Conservation (phyloP, 768 basidiomycete species). For the Trametes villosa region DNA sequence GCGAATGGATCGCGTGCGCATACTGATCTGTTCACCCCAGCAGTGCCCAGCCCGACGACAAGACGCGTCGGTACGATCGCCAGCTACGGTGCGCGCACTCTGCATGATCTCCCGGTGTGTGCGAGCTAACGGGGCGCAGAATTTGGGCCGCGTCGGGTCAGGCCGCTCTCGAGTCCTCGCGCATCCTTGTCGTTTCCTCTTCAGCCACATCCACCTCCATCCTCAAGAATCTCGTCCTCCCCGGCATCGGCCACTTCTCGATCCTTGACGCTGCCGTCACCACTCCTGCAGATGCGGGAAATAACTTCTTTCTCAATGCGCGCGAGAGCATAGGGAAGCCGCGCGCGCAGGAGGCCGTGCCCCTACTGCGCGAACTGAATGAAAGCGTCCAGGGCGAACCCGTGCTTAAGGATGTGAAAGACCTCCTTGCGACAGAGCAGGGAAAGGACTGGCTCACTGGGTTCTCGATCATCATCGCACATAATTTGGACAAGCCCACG, state of each 20-base stretch:
- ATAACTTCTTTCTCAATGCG: constrained; percentile 94
- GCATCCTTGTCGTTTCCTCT: constrained; percentile 79
- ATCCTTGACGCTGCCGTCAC: constrained; percentile 73
- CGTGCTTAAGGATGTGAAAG: constrained; percentile 51
- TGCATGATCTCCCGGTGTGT: background rate
- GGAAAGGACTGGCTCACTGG: constrained; percentile 25
- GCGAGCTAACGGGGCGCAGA: constrained; percentile 6
- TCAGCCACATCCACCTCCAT: constrained; percentile 87
- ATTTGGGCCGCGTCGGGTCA: constrained; percentile 96
- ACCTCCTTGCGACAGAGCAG: constrained; percentile 25
- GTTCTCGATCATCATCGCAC: constrained; percentile 76
- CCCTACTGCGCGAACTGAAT: constrained; percentile 83
- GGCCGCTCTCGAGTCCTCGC: constrained; percentile 80
- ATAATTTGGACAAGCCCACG: constrained; percentile 67
- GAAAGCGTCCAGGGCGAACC: constrained; percentile 76
- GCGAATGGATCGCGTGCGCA: background rate
- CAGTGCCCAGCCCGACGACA: constrained; percentile 77
- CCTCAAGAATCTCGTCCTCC: constrained; percentile 96
- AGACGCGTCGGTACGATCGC: constrained; percentile 91
- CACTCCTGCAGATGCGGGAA: constrained; percentile 80
- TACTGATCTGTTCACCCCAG: constrained; percentile 9
- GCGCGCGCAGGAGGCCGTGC: constrained; percentile 79
- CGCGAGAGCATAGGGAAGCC: constrained; percentile 75
- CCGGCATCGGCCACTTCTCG: constrained; percentile 95
- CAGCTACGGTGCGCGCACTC: constrained; percentile 74